phyloP scores from a whole-genome alignment of 371 early-diverging fungal genomes.

The Coemansia sp. region DNA sequence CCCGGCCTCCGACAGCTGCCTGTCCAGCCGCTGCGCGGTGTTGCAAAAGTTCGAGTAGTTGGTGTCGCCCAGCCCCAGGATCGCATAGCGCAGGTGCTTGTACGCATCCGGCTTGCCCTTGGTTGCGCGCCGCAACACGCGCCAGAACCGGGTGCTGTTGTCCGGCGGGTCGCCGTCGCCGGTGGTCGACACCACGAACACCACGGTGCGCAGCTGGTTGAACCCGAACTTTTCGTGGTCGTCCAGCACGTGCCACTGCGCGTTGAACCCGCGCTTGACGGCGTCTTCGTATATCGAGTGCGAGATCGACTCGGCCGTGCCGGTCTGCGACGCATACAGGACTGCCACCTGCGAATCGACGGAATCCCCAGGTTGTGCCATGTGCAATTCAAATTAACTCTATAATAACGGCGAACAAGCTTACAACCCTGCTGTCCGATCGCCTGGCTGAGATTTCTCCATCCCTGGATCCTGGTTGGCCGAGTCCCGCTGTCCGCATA shows the following conservation, averaged over 20 bases:
- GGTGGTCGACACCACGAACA: slow-evolving; percentile 86
- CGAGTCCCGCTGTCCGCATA: not conserved
- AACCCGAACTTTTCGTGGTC: slow-evolving; percentile 68
- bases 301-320: slow-evolving; percentile 91
- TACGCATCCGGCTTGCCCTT: slow-evolving; percentile 13
- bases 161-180: slow-evolving; percentile 97
- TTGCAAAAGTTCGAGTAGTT: slow-evolving; percentile 90
- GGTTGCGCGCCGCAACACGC: slow-evolving; percentile 61
- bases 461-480: not conserved
- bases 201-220: slow-evolving; percentile 58
- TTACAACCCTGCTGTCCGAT: not conserved
- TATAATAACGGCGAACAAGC: not conserved
- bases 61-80: slow-evolving; percentile 81
- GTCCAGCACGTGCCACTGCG: slow-evolving; percentile 66
- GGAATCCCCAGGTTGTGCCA: slow-evolving; percentile 5
- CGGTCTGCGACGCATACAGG: slow-evolving; percentile 90
- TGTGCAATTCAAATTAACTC: not conserved
- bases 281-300: slow-evolving; percentile 78
- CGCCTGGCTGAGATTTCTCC: not conserved
- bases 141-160: slow-evolving; percentile 85
- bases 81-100: slow-evolving; percentile 37
- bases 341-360: slow-evolving; percentile 51
- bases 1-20: slow-evolving; percentile 71
- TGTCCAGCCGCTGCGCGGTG: slow-evolving; percentile 75
- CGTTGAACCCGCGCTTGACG: slow-evolving; percentile 64